Evolutionary conservation across 73 alveolate genomes (phyloP).

Genomic region (Stentor coeruleus): DNA sequence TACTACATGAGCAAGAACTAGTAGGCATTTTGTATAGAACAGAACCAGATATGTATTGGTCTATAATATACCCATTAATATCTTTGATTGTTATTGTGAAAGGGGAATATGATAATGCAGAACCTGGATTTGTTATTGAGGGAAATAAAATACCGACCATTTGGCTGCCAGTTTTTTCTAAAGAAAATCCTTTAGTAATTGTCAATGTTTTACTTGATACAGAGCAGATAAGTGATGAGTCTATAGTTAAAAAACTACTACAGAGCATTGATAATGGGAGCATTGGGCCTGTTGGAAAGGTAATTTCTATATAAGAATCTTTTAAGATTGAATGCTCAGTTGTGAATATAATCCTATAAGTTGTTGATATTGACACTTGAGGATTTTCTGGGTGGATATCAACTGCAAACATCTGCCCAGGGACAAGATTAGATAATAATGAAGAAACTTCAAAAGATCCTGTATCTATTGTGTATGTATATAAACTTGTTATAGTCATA

Average conservation of each 20-base stretch:
- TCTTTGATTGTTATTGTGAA: background rate
- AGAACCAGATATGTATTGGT: background rate
- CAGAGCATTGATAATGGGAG: background rate
- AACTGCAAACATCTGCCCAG: background rate
- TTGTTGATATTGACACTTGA: background rate
- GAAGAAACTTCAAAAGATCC: slow-evolving; percentile 6
- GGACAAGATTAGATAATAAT: background rate
- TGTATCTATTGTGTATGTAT: background rate
- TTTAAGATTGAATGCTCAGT: background rate
- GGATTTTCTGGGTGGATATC: slow-evolving; percentile 21
- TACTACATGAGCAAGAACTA: background rate
- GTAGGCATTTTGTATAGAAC: background rate
- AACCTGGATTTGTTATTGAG: background rate
- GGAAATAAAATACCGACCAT: background rate
- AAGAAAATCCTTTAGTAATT: background rate
- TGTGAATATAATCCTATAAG: slow-evolving; percentile 13
- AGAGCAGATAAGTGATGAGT: background rate
- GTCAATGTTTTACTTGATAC: background rate
- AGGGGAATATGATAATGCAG: background rate
- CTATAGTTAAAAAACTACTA: background rate
- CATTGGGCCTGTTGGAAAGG: background rate
- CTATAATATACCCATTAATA: background rate
- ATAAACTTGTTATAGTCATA: background rate
- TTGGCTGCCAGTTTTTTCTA: background rate
- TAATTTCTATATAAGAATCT: background rate